These are phyloP conservation scores for Debaryomyces nepalensis DNA, from an alignment of 1,139 yeast genomes.

Conservation along the genomic window DNA sequence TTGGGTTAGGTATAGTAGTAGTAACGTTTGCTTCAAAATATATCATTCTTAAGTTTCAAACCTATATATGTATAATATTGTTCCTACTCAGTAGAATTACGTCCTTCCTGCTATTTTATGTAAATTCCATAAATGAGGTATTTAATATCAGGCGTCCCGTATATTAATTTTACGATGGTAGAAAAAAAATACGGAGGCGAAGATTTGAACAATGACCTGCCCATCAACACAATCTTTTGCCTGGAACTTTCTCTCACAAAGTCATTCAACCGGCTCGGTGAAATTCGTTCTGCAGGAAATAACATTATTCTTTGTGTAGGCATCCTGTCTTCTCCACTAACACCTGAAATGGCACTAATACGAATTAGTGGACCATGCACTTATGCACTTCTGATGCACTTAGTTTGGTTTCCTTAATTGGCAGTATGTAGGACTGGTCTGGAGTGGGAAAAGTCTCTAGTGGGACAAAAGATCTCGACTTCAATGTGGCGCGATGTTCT, in stretches of 20 bases:
- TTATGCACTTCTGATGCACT: no score
- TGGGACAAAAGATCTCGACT: no score
- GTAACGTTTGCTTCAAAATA: conserved; percentile 27
- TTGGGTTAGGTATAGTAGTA: conserved; percentile 22
- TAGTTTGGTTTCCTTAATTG: no score
- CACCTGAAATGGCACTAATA: no score
- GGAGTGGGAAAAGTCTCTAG: no score
- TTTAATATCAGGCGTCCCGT: not conserved
- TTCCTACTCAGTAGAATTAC: not conserved
- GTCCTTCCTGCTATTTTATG: not conserved
- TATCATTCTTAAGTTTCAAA: conserved; percentile 17
- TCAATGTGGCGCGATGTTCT: no score
- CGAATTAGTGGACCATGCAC: not conserved
- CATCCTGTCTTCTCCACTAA: no score
- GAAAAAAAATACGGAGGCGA: conserved; percentile 6
- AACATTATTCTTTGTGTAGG: no score
- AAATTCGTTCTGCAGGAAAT: not conserved
- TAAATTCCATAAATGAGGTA: conserved; percentile 4
- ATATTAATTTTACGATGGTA: conserved; percentile 5
- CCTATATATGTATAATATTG: not conserved
- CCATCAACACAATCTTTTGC: not conserved
- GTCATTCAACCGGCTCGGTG: not conserved
- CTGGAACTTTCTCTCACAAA: no score
- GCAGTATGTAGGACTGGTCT: no score
- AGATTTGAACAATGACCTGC: not conserved